Conservation (phyloP, 1,284 basidiomycete species). For the Irpex sp. region DNA sequence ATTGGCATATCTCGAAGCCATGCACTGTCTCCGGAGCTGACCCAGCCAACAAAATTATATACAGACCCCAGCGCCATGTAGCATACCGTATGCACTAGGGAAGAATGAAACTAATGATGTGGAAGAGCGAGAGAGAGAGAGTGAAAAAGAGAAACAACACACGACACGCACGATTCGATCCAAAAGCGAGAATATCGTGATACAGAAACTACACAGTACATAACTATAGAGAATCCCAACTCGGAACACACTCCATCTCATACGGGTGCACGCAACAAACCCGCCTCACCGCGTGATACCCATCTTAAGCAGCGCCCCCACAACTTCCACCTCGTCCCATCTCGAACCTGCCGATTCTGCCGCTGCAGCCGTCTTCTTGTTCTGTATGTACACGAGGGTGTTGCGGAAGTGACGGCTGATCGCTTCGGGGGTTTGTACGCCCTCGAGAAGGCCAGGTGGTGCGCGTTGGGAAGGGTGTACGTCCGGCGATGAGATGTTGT, state of each 20-base stretch:
- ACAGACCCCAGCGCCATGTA: conserved; percentile 8
- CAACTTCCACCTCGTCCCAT: conserved; percentile 84
- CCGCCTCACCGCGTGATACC: conserved; percentile 39
- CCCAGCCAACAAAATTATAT: conserved; percentile 2
- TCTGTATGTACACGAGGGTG: conserved; percentile 80
- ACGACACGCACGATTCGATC: neutral
- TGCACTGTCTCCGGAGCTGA: neutral
- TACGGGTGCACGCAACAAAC: neutral
- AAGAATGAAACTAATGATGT: neutral
- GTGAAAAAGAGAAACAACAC: neutral
- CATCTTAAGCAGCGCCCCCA: conserved; percentile 86
- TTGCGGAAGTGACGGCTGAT: conserved; percentile 91
- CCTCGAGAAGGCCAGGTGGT: conserved; percentile 83
- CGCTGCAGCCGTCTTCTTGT: conserved; percentile 57
- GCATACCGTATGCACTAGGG: neutral
- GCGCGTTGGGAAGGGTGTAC: conserved; percentile 81
- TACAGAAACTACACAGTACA: conserved; percentile 15
- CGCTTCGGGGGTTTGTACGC: conserved; percentile 88
- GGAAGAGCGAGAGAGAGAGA: neutral
- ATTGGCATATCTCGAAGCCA: neutral
- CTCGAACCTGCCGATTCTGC: conserved; percentile 48
- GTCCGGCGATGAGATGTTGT: conserved; percentile 80
- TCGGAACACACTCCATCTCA: neutral
- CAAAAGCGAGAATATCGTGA: neutral
- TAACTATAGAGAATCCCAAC: conserved; percentile 1